Evolutionary conservation across 768 basidiomycete species (phyloP).

Genomic region (Naematelia encephala): DNA sequence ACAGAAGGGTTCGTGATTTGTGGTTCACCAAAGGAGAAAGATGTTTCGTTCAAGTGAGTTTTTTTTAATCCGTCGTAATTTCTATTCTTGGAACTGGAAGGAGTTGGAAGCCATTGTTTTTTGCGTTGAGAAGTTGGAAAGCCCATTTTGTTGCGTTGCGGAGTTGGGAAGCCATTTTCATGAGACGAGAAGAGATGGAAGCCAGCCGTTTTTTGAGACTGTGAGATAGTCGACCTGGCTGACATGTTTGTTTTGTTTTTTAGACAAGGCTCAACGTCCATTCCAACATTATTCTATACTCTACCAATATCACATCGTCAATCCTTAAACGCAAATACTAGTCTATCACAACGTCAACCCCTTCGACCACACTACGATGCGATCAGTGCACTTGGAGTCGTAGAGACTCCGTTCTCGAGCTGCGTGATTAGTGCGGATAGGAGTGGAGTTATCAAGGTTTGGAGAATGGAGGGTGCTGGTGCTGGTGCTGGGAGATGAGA

Average conservation of each 20-base stretch:
- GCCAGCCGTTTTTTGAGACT: too few species aligned
- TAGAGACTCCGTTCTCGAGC: conserved; percentile 89
- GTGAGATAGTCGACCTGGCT: conserved; percentile 42
- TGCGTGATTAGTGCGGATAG: conserved; percentile 90
- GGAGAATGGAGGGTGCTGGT: conserved; percentile 45
- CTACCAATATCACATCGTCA: conserved; percentile 17
- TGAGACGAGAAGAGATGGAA: too few species aligned
- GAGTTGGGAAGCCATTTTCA: too few species aligned
- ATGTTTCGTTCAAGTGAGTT: conserved; percentile 69
- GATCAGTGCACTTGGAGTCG: conserved; percentile 75
- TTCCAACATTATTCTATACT: conserved; percentile 47
- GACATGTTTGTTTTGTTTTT: conserved; percentile 10
- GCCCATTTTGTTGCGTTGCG: too few species aligned
- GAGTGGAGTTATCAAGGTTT: conserved; percentile 85
- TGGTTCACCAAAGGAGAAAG: conserved; percentile 70
- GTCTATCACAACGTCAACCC: conserved; percentile 75
- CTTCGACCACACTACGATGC: conserved; percentile 86
- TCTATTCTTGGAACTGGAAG: conserved; percentile 19
- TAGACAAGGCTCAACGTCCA: conserved; percentile 29
- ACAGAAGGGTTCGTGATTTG: conserved; percentile 75
- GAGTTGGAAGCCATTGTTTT: too few species aligned
- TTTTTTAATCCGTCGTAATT: not conserved
- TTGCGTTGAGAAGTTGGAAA: too few species aligned
- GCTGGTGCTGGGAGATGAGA: not conserved
- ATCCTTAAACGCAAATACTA: conserved; percentile 60